phyloP scores from a whole-genome alignment of 164 flowering plant species.

The Dillenia turbinata region DNA sequence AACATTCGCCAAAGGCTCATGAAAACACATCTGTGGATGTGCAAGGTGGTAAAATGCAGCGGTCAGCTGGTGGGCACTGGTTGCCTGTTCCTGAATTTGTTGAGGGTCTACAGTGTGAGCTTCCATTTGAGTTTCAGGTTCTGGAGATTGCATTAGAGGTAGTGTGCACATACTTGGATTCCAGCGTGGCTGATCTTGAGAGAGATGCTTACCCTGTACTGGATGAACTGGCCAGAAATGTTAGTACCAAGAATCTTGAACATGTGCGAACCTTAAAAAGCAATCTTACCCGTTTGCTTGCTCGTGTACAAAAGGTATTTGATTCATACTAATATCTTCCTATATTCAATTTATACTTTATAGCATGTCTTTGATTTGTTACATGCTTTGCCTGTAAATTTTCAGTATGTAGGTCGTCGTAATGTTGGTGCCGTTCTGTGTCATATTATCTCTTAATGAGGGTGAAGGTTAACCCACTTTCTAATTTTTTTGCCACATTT shows the following conservation, averaged over 20 bases:
- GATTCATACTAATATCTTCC: background rate
- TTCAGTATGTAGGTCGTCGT: too few relatives aligned
- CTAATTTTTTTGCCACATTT: too few relatives aligned
- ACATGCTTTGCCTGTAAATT: too few relatives aligned
- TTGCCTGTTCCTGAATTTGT: constrained; percentile 53
- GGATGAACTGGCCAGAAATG: constrained; percentile 85
- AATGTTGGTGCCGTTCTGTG: too few relatives aligned
- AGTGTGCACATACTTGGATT: constrained; percentile 75
- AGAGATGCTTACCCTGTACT: constrained; percentile 75
- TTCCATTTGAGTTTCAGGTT: constrained; percentile 94
- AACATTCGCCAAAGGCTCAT: constrained; percentile 21
- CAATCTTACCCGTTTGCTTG: constrained; percentile 87
- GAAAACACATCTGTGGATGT: constrained; percentile 25
- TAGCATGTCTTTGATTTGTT: too few relatives aligned
- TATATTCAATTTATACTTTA: too few relatives aligned
- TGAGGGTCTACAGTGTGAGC: constrained; percentile 71
- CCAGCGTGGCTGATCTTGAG: constrained; percentile 79
- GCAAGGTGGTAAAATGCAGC: constrained; percentile 38
- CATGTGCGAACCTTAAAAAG: constrained; percentile 84
- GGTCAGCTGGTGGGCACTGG: constrained; percentile 44
- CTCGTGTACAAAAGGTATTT: constrained; percentile 89
- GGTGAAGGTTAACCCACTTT: too few relatives aligned
- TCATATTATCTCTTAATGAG: too few relatives aligned
- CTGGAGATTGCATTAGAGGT: constrained; percentile 85
- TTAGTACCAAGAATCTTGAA: constrained; percentile 90